These are phyloP conservation scores for Antrodiella citrinella DNA, from an alignment of 768 basidiomycete genomes.

Conservation along the genomic window DNA sequence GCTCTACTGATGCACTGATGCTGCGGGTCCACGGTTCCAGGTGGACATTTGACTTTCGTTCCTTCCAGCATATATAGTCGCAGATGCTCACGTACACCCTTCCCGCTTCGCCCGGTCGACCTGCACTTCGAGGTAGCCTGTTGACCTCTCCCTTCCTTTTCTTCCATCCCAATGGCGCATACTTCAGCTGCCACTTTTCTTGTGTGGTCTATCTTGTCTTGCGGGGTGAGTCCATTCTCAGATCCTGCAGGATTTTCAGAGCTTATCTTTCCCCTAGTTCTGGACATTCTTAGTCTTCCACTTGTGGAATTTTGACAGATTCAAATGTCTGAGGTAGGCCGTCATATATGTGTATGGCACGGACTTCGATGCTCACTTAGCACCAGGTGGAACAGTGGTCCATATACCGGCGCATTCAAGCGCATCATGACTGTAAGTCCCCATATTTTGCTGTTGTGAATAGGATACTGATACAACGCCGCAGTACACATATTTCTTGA, in stretches of 20 bases:
- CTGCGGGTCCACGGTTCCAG: not conserved
- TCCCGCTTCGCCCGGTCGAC: not conserved
- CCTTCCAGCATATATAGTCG: not conserved
- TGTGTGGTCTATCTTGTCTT: slow-evolving; percentile 51
- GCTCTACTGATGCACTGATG: not conserved
- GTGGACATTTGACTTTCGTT: not conserved
- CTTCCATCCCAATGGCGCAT: slow-evolving; percentile 44
- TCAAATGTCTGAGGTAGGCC: slow-evolving; percentile 60
- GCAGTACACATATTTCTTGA: slow-evolving; percentile 66
- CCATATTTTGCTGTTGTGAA: not conserved
- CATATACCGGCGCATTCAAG: slow-evolving; percentile 69
- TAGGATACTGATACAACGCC: not conserved
- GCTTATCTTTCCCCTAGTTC: too few species aligned
- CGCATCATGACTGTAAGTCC: slow-evolving; percentile 74
- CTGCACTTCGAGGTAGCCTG: not conserved
- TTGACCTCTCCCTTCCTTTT: slow-evolving; percentile 5
- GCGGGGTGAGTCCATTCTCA: slow-evolving; percentile 44
- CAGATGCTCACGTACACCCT: not conserved
- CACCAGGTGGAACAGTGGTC: slow-evolving; percentile 60
- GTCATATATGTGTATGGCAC: not conserved
- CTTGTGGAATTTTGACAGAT: slow-evolving; percentile 74
- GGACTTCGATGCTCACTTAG: not conserved
- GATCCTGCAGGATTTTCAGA: too few species aligned
- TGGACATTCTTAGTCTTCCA: slow-evolving; percentile 60
- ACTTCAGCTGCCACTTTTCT: slow-evolving; percentile 52